Percentiles rank a stretch among this genome's conserved stretches.
phyloP scores from a whole-genome alignment of 129 eudicot species.

The Pulicaria dysenterica region DNA sequence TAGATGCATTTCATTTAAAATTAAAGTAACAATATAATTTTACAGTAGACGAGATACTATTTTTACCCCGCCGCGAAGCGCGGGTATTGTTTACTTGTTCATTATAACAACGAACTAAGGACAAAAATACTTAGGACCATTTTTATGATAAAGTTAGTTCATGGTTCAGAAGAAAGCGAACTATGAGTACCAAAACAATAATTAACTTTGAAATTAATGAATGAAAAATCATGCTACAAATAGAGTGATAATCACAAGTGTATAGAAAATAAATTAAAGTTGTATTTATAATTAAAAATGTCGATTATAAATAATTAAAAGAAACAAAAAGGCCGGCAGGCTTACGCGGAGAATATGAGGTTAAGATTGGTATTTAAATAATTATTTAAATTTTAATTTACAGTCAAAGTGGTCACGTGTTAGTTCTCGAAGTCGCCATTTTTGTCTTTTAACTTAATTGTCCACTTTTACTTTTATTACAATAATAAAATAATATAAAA shows the following conservation, averaged over 20 bases:
- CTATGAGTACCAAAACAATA: too few species aligned
- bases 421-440: conserved; percentile 33
- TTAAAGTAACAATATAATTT: too few species aligned
- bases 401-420: conserved; percentile 34
- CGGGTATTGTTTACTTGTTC: too few species aligned
- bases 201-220: too few species aligned
- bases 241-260: neutral
- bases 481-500: neutral
- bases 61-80: too few species aligned
- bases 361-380: conserved; percentile 2
- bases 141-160: too few species aligned
- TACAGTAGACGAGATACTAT: too few species aligned
- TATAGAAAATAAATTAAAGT: neutral
- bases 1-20: too few species aligned
- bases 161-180: too few species aligned
- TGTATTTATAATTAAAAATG: neutral
- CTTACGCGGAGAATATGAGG: conserved; percentile 40
- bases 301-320: neutral
- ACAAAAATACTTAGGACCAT: too few species aligned
- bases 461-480: neutral
- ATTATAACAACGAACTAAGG: too few species aligned
- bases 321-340: conserved; percentile 1
- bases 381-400: conserved; percentile 1
- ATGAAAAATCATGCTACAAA: neutral
- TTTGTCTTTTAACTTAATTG: conserved; percentile 29